Evolutionary conservation across 2,329 filamentous ascomycete genomes (phyloP), one percentile per base, ranked within the genome.

Genomic region (Boeremia exigua): DNA sequence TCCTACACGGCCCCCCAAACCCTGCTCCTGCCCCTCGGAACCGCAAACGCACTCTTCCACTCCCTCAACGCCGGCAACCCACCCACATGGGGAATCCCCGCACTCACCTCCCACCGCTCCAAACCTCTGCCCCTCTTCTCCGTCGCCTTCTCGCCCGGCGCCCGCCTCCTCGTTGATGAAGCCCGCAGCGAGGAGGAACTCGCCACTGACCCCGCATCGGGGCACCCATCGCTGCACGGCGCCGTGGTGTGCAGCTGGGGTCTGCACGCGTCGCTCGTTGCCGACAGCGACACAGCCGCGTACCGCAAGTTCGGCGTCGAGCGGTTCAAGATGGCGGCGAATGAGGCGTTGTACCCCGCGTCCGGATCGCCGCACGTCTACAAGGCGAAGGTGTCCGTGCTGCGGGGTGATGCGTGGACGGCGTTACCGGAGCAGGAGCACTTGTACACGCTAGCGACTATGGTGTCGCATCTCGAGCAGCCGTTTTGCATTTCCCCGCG

Each of bases 171-270:
- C 3, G 63, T 73, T 14, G 70, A 80, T 51, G 78, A 81, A 70
- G 77, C 70, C 17, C 76, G 75, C 10, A 74, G 79, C 30, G 80
- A 82, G 50, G 70, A 72, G 34, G 58, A 63, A 7, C 62, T 76
- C 4, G 62, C 74, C 1, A 55, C 48, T 12, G 61, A 65, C 27
- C 19, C 58, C 0, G 48, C 53, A 27, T 65, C 44, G 52, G 71
- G 63, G 4, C 66, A 58, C 0, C 71, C 72, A 0, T 65, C 65
- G 0, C 67, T 83, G 2, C 84, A 89, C 66, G 93, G 92, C 25
- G 89, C 89, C 23, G 91, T 97, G 19, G 93, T 98, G 2, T 88
- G 88, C 39, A 95, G 90, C 73, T 96, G 96, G 84, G 94, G 90
- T 17, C 86, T 98, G 68, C 94, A 98, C 70, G 91, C 93, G 28